Evolutionary conservation across 108 stramenopile genomes (phyloP).

Genomic region (Cafeteria roenbergensis): DNA sequence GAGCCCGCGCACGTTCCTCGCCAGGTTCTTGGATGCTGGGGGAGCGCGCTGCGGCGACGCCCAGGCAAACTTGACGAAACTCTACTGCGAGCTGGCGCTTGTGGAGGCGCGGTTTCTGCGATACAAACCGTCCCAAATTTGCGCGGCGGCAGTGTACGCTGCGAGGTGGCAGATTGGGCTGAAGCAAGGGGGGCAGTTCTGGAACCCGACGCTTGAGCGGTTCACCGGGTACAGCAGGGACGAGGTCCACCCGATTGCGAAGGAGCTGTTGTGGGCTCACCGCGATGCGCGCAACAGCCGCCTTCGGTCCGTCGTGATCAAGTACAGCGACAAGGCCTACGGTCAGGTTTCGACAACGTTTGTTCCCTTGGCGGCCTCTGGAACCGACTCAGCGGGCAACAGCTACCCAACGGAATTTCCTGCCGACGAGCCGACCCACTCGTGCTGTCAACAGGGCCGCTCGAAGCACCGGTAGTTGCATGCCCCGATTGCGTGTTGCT

Average conservation of each 20-base stretch:
- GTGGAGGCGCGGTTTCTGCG: neutral
- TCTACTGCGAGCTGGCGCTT: conserved; percentile 1
- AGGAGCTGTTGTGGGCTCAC: neutral
- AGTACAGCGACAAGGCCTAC: conserved; percentile 8
- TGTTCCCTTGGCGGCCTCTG: neutral
- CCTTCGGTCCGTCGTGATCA: neutral
- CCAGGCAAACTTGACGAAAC: neutral
- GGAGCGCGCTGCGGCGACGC: neutral
- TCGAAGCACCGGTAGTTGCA: neutral
- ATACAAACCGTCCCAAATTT: conserved; percentile 1
- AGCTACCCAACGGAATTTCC: too few relatives aligned
- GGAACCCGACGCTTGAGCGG: neutral
- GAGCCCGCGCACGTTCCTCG: neutral
- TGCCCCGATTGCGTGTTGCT: neutral
- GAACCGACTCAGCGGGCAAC: neutral
- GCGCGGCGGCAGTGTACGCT: neutral
- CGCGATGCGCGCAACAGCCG: neutral
- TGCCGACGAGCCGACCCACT: too few relatives aligned
- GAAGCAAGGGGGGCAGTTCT: conserved; percentile 3
- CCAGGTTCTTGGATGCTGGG: conserved; percentile 2
- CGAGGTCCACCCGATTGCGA: neutral
- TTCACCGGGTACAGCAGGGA: neutral
- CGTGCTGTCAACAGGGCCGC: neutral
- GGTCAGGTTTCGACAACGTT: neutral
- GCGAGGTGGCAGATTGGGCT: neutral